Conservation (phyloP, 345 rosid species). For the Citrus sp. region DNA sequence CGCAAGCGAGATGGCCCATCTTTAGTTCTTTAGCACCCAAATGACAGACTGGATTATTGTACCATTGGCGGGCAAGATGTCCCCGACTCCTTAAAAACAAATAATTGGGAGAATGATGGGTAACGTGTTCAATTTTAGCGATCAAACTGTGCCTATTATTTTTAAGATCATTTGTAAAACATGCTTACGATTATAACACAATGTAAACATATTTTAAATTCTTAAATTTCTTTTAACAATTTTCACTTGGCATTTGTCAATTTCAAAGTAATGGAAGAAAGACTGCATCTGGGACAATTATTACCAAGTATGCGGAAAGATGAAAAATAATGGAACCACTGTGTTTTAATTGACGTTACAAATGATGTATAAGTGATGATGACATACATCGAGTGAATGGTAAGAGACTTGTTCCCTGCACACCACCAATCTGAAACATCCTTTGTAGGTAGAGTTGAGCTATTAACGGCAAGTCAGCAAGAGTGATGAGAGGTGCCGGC, state of each 20-base stretch:
- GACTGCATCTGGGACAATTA: too few species aligned
- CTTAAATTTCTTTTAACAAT: neutral
- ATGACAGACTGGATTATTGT: slow-evolving; percentile 16
- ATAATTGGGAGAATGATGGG: neutral
- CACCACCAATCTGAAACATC: neutral
- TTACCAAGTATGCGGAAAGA: too few species aligned
- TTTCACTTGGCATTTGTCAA: neutral
- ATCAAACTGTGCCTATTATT: neutral
- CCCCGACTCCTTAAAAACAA: slow-evolving; percentile 11
- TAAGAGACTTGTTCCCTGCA: neutral
- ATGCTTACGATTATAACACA: neutral
- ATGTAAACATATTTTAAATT: neutral
- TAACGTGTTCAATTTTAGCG: neutral
- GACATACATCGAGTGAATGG: neutral
- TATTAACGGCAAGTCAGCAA: neutral
- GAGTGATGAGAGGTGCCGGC: neutral
- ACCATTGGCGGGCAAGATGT: slow-evolving; percentile 15
- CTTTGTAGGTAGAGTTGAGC: neutral
- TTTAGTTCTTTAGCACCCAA: slow-evolving; percentile 4
- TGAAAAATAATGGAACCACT: too few species aligned
- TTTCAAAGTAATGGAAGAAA: neutral
- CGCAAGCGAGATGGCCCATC: slow-evolving; percentile 11
- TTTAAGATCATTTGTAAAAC: neutral
- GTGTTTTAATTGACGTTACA: too few species aligned
- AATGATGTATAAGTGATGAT: too few species aligned